Percentiles rank a stretch among this genome's conserved stretches.
Evolutionary conservation across 768 basidiomycete species (phyloP).

Genomic region (Stropharia rugosoannulata): DNA sequence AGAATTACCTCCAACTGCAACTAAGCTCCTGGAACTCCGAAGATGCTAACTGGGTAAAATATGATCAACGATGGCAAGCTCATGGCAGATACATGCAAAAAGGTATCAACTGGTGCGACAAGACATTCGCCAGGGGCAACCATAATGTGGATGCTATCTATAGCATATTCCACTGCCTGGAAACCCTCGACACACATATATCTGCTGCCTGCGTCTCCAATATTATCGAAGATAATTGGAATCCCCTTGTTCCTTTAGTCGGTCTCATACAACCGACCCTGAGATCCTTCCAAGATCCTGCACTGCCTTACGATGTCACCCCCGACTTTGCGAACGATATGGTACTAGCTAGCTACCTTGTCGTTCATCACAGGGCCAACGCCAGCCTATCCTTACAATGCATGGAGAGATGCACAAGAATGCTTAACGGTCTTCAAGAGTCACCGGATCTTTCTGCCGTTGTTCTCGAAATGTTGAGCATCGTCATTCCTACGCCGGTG

Average conservation of each 20-base stretch:
- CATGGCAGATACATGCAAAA: conserved; percentile 17
- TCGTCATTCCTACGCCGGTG: conserved; percentile 1
- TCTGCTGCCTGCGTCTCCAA: conserved; percentile 17
- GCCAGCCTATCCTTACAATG: conserved; percentile 7
- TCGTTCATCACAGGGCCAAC: conserved; percentile 11
- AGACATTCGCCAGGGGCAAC: conserved; percentile 15
- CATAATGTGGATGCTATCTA: conserved; percentile 15
- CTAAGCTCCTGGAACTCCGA: conserved; percentile 17
- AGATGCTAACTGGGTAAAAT: conserved; percentile 20
- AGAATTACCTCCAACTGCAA: conserved; percentile 15
- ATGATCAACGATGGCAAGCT: conserved; percentile 19
- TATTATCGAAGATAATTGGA: conserved; percentile 19
- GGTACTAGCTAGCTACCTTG: conserved; percentile 9
- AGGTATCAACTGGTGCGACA: conserved; percentile 18
- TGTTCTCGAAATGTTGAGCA: conserved; percentile 6
- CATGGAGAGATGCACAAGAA: conserved; percentile 12
- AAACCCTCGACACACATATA: conserved; percentile 11
- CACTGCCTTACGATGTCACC: conserved; percentile 2
- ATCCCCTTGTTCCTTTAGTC: conserved; percentile 16
- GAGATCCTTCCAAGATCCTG: conserved; percentile 1
- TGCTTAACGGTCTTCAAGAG: conserved; percentile 6
- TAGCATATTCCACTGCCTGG: conserved; percentile 19
- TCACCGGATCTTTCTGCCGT: conserved; percentile 1
- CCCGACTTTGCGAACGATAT: conserved; percentile 3
- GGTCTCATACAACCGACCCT: conserved; percentile 10